Evolutionary conservation across 2,329 filamentous ascomycete species (phyloP), one percentile per base, ranked within the genome.

Genomic region (Pestalotiopsis fici): DNA sequence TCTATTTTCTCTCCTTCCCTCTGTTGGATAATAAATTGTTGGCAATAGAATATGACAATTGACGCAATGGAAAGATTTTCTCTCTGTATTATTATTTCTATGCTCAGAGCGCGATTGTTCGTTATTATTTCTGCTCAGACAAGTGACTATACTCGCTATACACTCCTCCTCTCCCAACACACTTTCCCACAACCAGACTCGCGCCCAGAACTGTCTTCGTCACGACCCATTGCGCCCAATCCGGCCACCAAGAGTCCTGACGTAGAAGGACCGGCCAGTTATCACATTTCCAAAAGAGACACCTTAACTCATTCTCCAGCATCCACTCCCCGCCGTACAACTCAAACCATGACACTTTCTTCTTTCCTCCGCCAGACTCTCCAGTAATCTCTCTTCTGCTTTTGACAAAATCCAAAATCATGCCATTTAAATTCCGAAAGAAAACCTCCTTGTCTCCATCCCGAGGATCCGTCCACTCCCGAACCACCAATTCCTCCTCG

Each of bases 391-490:
- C 59, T 43, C 62, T 9, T 11, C 31, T 3, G 59, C 7, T 12
- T 12, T 31, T 15, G 6, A 23, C 57, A 69, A 74, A 60, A 39
- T 72, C 70, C 5, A 83, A 70, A 15, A 82, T 75, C 3, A 82
- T 73, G 0, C 80, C 80, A 55, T 86, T 85, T 28, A 86, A 66
- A 63, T 85, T 85, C 76, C 83, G 81, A 69, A 86, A 86, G 73
- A 86, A 86, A 0, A 83, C 68, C 2, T 81, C 77, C 71, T 86
- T 86, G 12, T 77, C 71, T 0, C 81, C 78, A 64, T 86, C 83
- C 4, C 66, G 73, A 0, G 84, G 84, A 18, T 82, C 79, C 0
- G 83, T 86, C 73, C 82, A 79, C 72, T 86, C 84, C 13, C 54
- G 59, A 12, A 83, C 74, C 0, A 85, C 82, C 2, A 85, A 69